Base-by-base conservation (phyloP, 306 rosid genomes). In the Inga oerstediana region DNA sequence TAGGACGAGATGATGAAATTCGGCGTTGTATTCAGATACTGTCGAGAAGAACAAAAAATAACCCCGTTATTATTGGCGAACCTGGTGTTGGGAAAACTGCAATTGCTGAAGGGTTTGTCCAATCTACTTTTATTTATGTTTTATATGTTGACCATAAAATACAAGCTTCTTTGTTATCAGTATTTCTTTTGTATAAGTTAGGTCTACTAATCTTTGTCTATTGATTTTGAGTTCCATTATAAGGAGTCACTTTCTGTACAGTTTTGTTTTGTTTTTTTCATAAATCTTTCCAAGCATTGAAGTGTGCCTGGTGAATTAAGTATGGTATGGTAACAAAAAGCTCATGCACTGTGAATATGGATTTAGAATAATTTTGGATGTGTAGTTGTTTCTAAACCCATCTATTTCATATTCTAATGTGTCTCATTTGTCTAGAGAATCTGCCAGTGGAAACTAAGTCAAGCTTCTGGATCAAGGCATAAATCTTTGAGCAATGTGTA, bases 1-100 rank as follows among this genome's bases (percentile, higher is more conserved):
- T 94, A 48, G 99, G 99, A 8, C 91, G 97, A 80, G 99, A 96
- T 80, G 99, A 94, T 83, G 99, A 96, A 87, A 96, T 96, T 82
- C 90, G 99, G 27, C 93, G 94, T 73, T 96, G 99, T 76, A 92
- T 94, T 72, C 99, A 92, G 90, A 96, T 94, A 84, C 74, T 96
- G 72, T 94, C 94, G 8, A 94, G 99, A 88, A 92, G 98, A 88
- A 94, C 99, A 10, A 94, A 96, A 81, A 96, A 96, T 76, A 96
- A 96, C 86, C 99, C 98, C 9, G 99, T 96, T 66, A 96, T 96
- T 83, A 96, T 96, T 77, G 98, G 99, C 43, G 99, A 96, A 86
- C 99, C 98, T 27, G 99, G 99, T 81, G 99, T 94, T 69, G 98
- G 99, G 77, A 96, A 96, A 89, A 96, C 99, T 58, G 99, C 99